Conservation (phyloP, 176 grass and related monocot genomes). For the Raddia guianensis region DNA sequence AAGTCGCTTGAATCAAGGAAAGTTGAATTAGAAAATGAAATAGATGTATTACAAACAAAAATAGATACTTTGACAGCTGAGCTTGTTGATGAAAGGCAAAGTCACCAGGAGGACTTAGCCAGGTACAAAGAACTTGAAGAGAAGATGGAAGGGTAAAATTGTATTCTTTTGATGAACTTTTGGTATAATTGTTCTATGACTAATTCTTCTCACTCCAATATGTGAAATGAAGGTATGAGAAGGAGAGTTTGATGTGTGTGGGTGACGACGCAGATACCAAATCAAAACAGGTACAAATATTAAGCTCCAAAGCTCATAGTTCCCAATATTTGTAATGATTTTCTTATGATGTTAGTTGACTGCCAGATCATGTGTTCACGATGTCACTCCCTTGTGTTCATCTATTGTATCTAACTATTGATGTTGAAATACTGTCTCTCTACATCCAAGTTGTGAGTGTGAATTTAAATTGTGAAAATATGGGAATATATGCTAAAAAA, state of each 20-base stretch:
- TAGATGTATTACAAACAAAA: constrained; percentile 53
- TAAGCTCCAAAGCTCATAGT: not conserved
- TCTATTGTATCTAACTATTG: constrained; percentile 13
- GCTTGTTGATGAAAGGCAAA: constrained; percentile 72
- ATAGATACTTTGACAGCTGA: constrained; percentile 64
- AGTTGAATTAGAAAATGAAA: constrained; percentile 78
- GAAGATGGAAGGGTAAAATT: constrained; percentile 74
- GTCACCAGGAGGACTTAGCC: constrained; percentile 69
- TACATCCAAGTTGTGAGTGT: constrained; percentile 23
- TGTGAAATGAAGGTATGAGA: constrained; percentile 58
- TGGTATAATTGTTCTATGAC: not conserved
- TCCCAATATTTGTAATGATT: constrained; percentile 20
- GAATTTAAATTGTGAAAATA: not conserved
- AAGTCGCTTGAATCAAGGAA: constrained; percentile 80
- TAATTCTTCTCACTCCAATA: constrained; percentile 45
- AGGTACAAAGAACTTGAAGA: constrained; percentile 86
- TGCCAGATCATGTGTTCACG: constrained; percentile 1
- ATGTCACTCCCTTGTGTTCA: not conserved
- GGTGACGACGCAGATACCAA: constrained; percentile 67
- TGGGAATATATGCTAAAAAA: no score
- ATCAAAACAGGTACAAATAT: constrained; percentile 62
- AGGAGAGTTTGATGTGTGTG: constrained; percentile 55
- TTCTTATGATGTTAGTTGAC: not conserved
- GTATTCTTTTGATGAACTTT: constrained; percentile 17
- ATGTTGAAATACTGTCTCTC: constrained; percentile 12